Evolutionary conservation across 2,329 filamentous ascomycete species (phyloP), one percentile per base, ranked within the genome.

Genomic region (Teratosphaeria destructans): DNA sequence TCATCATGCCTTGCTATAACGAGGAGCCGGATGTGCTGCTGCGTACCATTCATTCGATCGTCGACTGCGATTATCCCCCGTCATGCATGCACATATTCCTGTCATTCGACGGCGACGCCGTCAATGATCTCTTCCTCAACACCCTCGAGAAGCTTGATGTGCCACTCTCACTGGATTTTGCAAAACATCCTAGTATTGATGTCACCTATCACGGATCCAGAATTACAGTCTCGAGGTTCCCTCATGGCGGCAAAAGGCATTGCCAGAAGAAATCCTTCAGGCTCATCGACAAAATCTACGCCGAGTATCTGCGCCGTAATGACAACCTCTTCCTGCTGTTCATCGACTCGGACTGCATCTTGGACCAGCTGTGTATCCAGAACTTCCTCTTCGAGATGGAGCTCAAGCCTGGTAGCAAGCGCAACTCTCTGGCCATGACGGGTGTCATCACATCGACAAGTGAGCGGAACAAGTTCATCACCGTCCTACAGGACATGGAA

Each of bases 331-430:
- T 97, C 72, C 87, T 97, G 57, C 82, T 97, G 11, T 97, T 97
- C 76, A 96, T 97, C 71, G 93, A 97, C 76, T 96, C 92, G 0
- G 93, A 97, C 72, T 97, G 94, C 74, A 94, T 96, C 63, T 79
- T 97, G 56, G 93, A 97, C 77, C 84, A 85, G 60, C 85, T 92
- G 49, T 97, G 93, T 72, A 83, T 97, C 61, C 93, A 96, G 72
- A 97, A 96, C 73, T 97, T 97, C 75, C 89, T 97, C 77, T 96
- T 94, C 74, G 93, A 97, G 72, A 97, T 97, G 94, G 91, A 97
- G 74, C 80, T 97, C 62, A 96, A 93, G 73, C 93, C 93, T 0
- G 92, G 92, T 58, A 95, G 92, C 76, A 85, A 89, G 70, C 85
- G 86, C 70, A 90, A 95, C 72, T 96, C 96, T 90, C 80, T 97